Conservation (phyloP, 768 basidiomycete species). For the Podaxis sp. region DNA sequence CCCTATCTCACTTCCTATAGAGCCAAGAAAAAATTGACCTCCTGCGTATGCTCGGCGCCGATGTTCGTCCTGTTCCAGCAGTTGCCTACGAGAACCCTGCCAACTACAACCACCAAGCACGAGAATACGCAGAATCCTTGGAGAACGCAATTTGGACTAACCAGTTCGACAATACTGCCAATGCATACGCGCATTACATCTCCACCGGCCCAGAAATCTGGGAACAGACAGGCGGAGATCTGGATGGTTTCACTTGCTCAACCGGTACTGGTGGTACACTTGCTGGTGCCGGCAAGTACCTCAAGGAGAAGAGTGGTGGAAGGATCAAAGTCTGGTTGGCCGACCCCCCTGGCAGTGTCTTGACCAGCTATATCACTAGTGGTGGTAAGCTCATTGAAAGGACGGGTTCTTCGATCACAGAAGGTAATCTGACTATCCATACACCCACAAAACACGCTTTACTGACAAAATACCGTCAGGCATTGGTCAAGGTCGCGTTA, state of each 20-base stretch:
- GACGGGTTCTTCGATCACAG: constrained; percentile 85
- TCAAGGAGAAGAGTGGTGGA: constrained; percentile 79
- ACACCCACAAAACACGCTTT: background rate
- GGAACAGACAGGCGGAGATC: constrained; percentile 74
- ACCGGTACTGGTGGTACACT: constrained; percentile 97
- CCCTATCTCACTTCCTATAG: constrained; percentile 36
- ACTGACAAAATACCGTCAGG: constrained; percentile 42
- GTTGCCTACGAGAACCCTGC: constrained; percentile 93
- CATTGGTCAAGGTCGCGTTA: constrained; percentile 96
- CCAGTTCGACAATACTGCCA: constrained; percentile 97
- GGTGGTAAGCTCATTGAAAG: constrained; percentile 79
- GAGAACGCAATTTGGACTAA: constrained; percentile 94
- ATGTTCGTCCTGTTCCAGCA: constrained; percentile 94
- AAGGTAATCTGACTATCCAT: constrained; percentile 51
- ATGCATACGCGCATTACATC: constrained; percentile 81
- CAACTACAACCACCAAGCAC: constrained; percentile 98
- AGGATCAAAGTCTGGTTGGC: constrained; percentile 91
- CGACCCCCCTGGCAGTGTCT: constrained; percentile 94
- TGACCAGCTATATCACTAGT: constrained; percentile 78
- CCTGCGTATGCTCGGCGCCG: constrained; percentile 94
- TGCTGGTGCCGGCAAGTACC: constrained; percentile 80
- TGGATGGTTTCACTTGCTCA: constrained; percentile 92
- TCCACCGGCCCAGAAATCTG: constrained; percentile 98
- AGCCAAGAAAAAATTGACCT: constrained; percentile 99
- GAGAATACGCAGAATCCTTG: constrained; percentile 72